A percentile compares a stretch with the other conserved stretches of the same genome.
These are phyloP conservation scores for Tylopilus felleus DNA, from an alignment of 768 basidiomycete genomes.

Conservation along the genomic window DNA sequence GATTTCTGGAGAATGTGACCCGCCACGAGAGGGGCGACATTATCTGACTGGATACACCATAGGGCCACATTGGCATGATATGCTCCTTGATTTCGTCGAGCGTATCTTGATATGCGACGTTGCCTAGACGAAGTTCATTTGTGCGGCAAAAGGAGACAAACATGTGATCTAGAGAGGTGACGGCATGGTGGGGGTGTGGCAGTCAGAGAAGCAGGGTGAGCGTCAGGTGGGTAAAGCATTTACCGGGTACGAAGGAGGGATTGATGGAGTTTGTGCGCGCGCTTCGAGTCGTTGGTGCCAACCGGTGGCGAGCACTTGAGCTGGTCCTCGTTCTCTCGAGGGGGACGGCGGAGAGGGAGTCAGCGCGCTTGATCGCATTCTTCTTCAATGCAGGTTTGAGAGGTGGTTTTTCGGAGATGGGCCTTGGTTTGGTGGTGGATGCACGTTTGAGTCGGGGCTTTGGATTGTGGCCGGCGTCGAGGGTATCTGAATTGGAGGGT, in stretches of 20 bases:
- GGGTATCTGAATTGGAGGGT: conserved; percentile 22
- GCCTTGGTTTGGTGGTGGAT: conserved; percentile 25
- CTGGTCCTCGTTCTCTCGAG: conserved; percentile 41
- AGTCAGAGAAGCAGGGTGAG: conserved; percentile 17
- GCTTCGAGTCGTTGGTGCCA: conserved; percentile 31
- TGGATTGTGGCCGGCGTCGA: conserved; percentile 20
- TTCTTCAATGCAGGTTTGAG: conserved; percentile 63
- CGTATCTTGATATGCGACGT: conserved; percentile 48
- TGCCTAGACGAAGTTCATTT: conserved; percentile 54
- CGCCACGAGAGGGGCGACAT: conserved; percentile 48
- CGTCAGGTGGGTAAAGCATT: neutral
- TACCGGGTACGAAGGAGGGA: conserved; percentile 34
- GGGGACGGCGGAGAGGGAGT: conserved; percentile 23
- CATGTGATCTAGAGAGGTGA: conserved; percentile 54
- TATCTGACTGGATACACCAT: conserved; percentile 48
- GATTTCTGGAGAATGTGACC: conserved; percentile 61
- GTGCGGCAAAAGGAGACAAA: conserved; percentile 66
- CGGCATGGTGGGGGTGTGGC: conserved; percentile 23
- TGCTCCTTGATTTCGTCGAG: conserved; percentile 55
- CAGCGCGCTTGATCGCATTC: conserved; percentile 27
- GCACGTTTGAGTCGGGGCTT: conserved; percentile 37
- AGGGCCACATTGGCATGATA: conserved; percentile 63
- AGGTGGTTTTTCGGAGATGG: conserved; percentile 31
- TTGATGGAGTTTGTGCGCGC: conserved; percentile 35
- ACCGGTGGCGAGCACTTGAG: conserved; percentile 35